phyloP scores from a whole-genome alignment of 768 basidiomycete genomes.

The Leccinum ochraceum region DNA sequence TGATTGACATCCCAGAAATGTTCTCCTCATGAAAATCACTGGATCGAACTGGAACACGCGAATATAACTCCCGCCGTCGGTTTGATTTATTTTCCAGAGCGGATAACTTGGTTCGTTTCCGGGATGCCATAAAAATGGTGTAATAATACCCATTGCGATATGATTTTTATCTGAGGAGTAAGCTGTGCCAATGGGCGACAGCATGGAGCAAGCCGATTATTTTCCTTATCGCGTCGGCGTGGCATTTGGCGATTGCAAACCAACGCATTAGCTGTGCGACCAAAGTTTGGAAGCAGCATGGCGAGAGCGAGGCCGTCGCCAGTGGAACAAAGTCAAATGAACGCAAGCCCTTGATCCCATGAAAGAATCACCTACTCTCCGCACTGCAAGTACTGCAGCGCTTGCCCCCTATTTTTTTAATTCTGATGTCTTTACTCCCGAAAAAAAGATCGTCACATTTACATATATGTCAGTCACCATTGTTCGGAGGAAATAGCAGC shows the following conservation, averaged over 20 bases:
- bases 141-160: neutral
- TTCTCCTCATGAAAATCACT: slow-evolving; percentile 9
- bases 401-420: neutral
- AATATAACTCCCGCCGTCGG: neutral
- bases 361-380: neutral
- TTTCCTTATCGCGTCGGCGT: neutral
- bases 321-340: neutral
- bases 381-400: neutral
- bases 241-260: neutral
- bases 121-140: neutral
- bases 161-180: slow-evolving; percentile 5
- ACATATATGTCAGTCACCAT: neutral
- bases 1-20: neutral
- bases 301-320: neutral
- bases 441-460: neutral
- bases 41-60: neutral
- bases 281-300: slow-evolving; percentile 2
- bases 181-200: slow-evolving; percentile 14
- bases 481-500: neutral
- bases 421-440: neutral
- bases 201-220: slow-evolving; percentile 2
- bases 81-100: slow-evolving; percentile 7
- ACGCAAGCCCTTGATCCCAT: too few relatives aligned
- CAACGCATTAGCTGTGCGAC: slow-evolving; percentile 3
- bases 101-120: slow-evolving; percentile 9